phyloP scores from a whole-genome alignment of 805 yeast genomes.

The Yamadazyma akitaensis region DNA sequence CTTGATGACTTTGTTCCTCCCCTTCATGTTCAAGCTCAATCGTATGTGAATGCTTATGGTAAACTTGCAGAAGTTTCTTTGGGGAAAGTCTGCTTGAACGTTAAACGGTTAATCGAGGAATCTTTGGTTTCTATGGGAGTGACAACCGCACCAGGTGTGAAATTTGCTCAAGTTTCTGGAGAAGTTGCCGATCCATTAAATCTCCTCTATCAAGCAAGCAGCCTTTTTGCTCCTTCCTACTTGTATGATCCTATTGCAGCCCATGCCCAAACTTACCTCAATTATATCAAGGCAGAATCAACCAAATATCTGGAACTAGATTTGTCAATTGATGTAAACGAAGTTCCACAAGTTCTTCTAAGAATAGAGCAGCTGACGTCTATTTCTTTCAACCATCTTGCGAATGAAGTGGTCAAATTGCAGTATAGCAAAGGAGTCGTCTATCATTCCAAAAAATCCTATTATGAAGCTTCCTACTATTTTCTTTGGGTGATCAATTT shows the following conservation, averaged over 20 bases:
- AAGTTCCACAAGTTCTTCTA: conserved; percentile 10
- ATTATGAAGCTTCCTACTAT: conserved; percentile 13
- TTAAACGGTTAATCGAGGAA: conserved; percentile 6
- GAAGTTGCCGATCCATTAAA: conserved; percentile 3
- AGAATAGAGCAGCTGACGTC: not conserved
- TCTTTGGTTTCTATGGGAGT: not conserved
- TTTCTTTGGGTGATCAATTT: conserved; percentile 20
- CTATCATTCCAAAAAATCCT: conserved; percentile 14
- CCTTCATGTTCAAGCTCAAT: conserved; percentile 22
- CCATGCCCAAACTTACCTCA: not conserved
- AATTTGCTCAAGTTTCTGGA: not conserved
- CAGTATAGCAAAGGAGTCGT: conserved; percentile 20
- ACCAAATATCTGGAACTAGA: conserved; percentile 17
- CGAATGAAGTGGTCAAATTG: conserved; percentile 15
- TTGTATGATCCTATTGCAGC: not conserved
- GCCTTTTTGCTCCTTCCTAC: conserved; percentile 5
- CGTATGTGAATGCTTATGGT: conserved; percentile 15
- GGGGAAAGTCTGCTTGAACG: conserved; percentile 16
- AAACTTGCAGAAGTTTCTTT: conserved; percentile 17
- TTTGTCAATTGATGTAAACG: conserved; percentile 10
- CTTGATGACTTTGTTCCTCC: conserved; percentile 1
- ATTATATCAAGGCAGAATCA: conserved; percentile 10
- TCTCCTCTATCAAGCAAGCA: conserved; percentile 2
- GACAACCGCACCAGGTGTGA: not conserved
- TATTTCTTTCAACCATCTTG: not conserved